Evolutionary conservation across 2,329 filamentous ascomycete genomes (phyloP).

Genomic region (Claviceps sp.): DNA sequence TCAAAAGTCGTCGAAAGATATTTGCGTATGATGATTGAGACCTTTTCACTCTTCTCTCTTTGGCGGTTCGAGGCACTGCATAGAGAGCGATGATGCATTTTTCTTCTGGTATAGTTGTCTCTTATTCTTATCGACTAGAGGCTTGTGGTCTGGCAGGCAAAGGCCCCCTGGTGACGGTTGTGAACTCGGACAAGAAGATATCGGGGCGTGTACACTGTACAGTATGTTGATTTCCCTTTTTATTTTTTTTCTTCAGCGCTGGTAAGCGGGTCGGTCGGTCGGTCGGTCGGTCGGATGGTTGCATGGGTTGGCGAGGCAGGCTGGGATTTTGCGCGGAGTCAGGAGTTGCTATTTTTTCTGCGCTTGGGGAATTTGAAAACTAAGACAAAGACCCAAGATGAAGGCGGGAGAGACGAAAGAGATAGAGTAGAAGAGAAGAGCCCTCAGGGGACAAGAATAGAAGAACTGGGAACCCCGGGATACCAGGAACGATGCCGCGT

Average conservation of each 20-base stretch:
- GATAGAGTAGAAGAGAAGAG: constrained; percentile 6
- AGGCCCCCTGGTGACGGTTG: neutral
- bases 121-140: neutral
- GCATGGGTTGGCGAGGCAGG: constrained; percentile 7
- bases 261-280: neutral
- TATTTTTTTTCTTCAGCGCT: neutral
- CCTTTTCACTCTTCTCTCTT: neutral
- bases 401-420: constrained; percentile 2
- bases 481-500: too few species aligned
- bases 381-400: constrained; percentile 12
- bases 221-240: constrained; percentile 1
- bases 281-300: constrained; percentile 1
- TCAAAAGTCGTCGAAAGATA: constrained; percentile 1
- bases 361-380: neutral
- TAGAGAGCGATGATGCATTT: constrained; percentile 3
- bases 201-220: constrained; percentile 9
- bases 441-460: constrained; percentile 8
- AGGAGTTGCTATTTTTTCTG: constrained; percentile 13
- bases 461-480: constrained; percentile 2
- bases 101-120: neutral
- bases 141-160: neutral
- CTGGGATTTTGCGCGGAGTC: constrained; percentile 24
- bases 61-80: neutral
- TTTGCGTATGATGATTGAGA: constrained; percentile 12
- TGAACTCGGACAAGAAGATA: neutral